These are phyloP conservation scores for Suhomyces faveliae DNA, from an alignment of 805 yeast species.

Conservation along the genomic window DNA sequence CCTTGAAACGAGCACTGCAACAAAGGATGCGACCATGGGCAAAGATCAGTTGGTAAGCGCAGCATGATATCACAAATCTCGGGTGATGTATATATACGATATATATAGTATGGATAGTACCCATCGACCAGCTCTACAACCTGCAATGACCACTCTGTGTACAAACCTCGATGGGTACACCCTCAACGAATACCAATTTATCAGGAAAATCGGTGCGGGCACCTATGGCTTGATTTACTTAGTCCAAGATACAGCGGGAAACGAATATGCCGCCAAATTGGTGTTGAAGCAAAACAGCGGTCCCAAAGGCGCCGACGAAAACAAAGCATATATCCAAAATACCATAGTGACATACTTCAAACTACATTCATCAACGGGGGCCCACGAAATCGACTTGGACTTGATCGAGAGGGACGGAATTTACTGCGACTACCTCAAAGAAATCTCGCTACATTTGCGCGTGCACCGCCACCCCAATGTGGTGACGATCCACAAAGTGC, in stretches of 20 bases:
- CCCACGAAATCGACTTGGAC: conserved; percentile 22
- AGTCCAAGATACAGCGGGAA: conserved; percentile 54
- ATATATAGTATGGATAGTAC: too few species aligned
- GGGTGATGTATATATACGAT: background rate
- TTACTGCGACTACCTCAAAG: conserved; percentile 48
- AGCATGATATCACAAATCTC: too few species aligned
- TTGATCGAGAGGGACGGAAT: conserved; percentile 25
- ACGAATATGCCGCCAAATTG: conserved; percentile 67
- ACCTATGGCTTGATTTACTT: conserved; percentile 81
- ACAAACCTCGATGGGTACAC: conserved; percentile 19
- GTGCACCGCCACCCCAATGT: conserved; percentile 81
- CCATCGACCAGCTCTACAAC: too few species aligned
- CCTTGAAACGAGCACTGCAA: background rate
- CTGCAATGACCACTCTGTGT: conserved; percentile 5
- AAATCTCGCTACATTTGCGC: conserved; percentile 67
- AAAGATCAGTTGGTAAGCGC: too few species aligned
- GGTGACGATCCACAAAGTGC: conserved; percentile 69
- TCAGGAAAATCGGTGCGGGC: conserved; percentile 71
- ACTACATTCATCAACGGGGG: conserved; percentile 14
- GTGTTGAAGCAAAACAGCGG: conserved; percentile 46
- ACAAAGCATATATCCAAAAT: conserved; percentile 29
- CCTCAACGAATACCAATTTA: conserved; percentile 36
- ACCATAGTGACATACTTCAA: conserved; percentile 21
- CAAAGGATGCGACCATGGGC: too few species aligned
- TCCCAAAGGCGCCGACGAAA: conserved; percentile 29